Percentiles rank a stretch among this genome's conserved stretches.
These are phyloP conservation scores for Mortierella sp. DNA, from an alignment of 371 early-diverging fungal species.

Conservation along the genomic window DNA sequence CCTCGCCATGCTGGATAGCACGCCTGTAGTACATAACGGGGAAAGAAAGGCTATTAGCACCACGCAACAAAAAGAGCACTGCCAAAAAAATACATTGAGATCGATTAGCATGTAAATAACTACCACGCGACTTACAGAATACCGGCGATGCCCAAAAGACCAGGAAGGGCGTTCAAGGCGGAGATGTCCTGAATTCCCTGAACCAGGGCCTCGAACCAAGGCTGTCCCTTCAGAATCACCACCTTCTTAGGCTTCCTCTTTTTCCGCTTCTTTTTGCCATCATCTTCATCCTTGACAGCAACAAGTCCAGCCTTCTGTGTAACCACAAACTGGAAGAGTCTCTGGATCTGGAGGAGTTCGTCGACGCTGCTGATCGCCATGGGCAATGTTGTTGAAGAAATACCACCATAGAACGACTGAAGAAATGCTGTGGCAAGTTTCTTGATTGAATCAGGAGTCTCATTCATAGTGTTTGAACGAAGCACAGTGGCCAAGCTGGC, in stretches of 20 bases:
- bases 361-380: constrained; percentile 23
- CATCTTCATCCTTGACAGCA: constrained; percentile 34
- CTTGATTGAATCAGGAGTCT: constrained; percentile 29
- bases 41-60: neutral
- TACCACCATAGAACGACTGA: constrained; percentile 39
- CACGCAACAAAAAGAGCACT: neutral
- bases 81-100: no score
- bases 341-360: constrained; percentile 49
- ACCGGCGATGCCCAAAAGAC: constrained; percentile 44
- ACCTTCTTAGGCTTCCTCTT: constrained; percentile 40
- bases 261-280: constrained; percentile 36
- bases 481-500: constrained; percentile 53
- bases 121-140: constrained; percentile 38
- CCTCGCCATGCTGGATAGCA: constrained; percentile 51
- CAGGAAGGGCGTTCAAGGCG: constrained; percentile 19
- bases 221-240: constrained; percentile 21
- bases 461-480: constrained; percentile 24
- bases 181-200: constrained; percentile 45
- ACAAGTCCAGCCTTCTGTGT: constrained; percentile 44
- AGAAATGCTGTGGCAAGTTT: constrained; percentile 32
- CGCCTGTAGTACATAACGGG: constrained; percentile 18
- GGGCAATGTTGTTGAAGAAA: constrained; percentile 2
- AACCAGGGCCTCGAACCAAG: constrained; percentile 48
- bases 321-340: constrained; percentile 54
- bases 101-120: neutral